Evolutionary conservation across 2,329 filamentous ascomycete species (phyloP), one percentile per base, ranked within the genome.

Genomic region (Lasiodiplodia citricola): DNA sequence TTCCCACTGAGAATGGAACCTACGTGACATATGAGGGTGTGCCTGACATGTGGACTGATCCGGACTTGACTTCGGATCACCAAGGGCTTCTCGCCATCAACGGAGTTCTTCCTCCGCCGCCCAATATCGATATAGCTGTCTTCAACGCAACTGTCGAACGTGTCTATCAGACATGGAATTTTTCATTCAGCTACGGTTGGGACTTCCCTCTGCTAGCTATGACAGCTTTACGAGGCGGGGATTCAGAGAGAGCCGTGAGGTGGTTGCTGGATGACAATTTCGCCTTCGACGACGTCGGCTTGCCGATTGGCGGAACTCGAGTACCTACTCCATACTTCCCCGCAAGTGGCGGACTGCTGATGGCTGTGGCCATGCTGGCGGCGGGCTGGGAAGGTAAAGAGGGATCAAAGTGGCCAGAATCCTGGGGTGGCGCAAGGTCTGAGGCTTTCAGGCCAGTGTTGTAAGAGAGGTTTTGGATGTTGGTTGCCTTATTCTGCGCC

Each of bases 291-390:
- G 86, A 87, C 72, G 83, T 86, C 1, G 86, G 87, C 0, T 87
- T 87, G 74, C 83, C 85, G 0, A 76, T 85, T 4, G 86, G 86
- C 6, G 85, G 85, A 0, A 78, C 80, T 4, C 79, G 83, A 52
- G 87, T 87, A 10, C 81, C 86, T 1, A 88, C 87, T 35, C 87
- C 87, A 11, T 88, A 88, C 74, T 87, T 88, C 68, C 87, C 87
- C 0, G 83, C 82, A 23, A 80, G 82, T 44, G 81, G 83, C 2
- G 81, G 81, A 1, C 77, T 88, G 69, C 71, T 88, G 72, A 73
- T 87, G 38, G 85, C 85, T 0, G 78, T 86, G 68, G 86, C 84
- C 2, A 87, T 88, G 85, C 84, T 88, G 83, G 83, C 84, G 13
- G 85, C 85, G 1, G 87, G 76, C 1, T 88, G 87, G 86, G 85